These are phyloP conservation scores for Ustilago bromivora DNA, from an alignment of 1,284 basidiomycete genomes.

Conservation along the genomic window DNA sequence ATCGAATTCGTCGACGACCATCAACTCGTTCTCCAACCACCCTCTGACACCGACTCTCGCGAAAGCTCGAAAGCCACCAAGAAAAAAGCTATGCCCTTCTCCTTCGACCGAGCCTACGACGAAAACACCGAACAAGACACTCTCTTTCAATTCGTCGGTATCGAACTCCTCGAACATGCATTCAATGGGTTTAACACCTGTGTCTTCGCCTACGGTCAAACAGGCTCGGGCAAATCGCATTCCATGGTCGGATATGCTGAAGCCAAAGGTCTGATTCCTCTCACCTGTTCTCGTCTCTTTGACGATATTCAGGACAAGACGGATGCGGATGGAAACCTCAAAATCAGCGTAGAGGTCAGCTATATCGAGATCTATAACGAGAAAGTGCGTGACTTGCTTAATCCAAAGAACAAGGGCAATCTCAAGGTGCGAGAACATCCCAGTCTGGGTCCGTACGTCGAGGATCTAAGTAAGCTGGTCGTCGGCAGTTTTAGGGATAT, in stretches of 20 bases:
- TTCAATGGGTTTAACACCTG: conserved; percentile 94
- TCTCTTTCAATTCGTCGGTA: conserved; percentile 91
- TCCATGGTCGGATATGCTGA: conserved; percentile 75
- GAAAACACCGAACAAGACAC: conserved; percentile 74
- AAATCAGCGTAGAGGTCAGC: conserved; percentile 93
- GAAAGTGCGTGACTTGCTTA: conserved; percentile 93
- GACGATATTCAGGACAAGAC: conserved; percentile 79
- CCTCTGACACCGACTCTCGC: conserved; percentile 45
- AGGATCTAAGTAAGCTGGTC: conserved; percentile 92
- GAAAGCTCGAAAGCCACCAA: conserved; percentile 61
- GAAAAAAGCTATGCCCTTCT: conserved; percentile 66
- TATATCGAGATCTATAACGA: conserved; percentile 89
- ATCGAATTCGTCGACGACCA: conserved; percentile 57
- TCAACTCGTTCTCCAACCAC: conserved; percentile 61
- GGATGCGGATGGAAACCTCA: conserved; percentile 77
- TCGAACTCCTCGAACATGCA: conserved; percentile 92
- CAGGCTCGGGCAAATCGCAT: conserved; percentile 61
- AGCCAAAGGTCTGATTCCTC: conserved; percentile 97
- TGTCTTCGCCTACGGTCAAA: conserved; percentile 67
- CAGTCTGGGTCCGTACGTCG: conserved; percentile 85
- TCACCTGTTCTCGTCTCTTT: conserved; percentile 93
- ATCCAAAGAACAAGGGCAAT: conserved; percentile 96
- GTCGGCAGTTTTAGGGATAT: conserved; percentile 93
- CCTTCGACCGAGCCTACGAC: conserved; percentile 63
- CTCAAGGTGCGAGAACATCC: conserved; percentile 97